Evolutionary conservation across 139 green algal genomes (phyloP).

Genomic region (Dunaliella primolecta): DNA sequence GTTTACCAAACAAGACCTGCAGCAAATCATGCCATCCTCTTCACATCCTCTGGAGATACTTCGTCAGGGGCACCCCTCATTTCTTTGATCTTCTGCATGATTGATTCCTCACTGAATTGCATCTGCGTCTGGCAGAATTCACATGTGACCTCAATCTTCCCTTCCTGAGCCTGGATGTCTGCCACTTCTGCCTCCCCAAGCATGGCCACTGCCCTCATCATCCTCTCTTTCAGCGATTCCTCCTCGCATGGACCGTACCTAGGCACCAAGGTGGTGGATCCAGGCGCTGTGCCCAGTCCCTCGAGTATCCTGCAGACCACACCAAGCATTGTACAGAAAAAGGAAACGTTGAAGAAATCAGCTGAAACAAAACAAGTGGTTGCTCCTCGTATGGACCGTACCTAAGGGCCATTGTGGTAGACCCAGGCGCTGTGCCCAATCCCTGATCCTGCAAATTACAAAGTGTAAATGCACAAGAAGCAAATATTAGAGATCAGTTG

Average conservation of each 20-base stretch:
- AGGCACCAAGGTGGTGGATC: conserved; percentile 45
- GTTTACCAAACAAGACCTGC: too few relatives aligned
- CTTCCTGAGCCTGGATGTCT: conserved; percentile 69
- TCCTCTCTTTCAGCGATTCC: conserved; percentile 53
- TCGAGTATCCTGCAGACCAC: conserved; percentile 56
- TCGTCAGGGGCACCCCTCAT: not conserved
- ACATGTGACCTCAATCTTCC: conserved; percentile 77
- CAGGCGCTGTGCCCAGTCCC: conserved; percentile 47
- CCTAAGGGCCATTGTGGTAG: conserved; percentile 44
- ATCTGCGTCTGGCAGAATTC: conserved; percentile 47
- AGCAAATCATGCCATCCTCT: too few relatives aligned
- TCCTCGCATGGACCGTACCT: conserved; percentile 79
- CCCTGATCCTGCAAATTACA: conserved; percentile 49
- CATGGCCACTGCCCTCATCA: conserved; percentile 66
- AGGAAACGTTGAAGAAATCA: too few relatives aligned
- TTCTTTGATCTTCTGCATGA: not conserved
- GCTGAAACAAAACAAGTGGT: too few relatives aligned
- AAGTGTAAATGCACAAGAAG: too few relatives aligned
- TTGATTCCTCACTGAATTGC: not conserved
- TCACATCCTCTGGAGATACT: not conserved
- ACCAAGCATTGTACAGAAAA: too few relatives aligned
- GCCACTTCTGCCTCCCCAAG: conserved; percentile 56
- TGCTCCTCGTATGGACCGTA: conserved; percentile 79
- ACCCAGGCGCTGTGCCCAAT: conserved; percentile 43
- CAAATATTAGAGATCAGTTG: too few relatives aligned